Evolutionary conservation across 495 filamentous ascomycete genomes (phyloP), one percentile per base, ranked within the genome.

Genomic region (Aspergillus wentii): DNA sequence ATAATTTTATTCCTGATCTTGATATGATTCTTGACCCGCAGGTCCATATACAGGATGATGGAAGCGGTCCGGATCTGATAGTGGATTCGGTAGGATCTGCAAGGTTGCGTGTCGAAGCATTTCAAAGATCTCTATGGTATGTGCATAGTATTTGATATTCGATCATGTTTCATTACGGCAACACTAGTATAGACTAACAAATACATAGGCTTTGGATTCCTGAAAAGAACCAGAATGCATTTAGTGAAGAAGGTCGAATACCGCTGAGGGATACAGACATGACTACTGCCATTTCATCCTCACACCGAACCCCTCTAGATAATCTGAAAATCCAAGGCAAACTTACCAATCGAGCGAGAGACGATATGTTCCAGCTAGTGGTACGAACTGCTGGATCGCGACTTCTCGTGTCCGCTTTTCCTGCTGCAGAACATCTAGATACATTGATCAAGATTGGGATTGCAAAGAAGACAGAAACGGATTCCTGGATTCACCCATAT

Each of bases 361-460:
- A 59, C 33, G 44, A 56, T 26, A 49, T 59, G 27, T 51, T 59
- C 14, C 49, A 53, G 13, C 17, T 59, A 17, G 42, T 59, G 0
- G 14, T 56, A 4, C 30, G 39, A 6, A 56, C 47, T 14, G 54
- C 47, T 18, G 71, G 57, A 17, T 56, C 66, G 10, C 53, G 51
- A 8, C 56, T 68, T 8, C 64, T 75, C 2, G 66, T 78, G 1
- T 65, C 73, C 3, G 66, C 74, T 0, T 81, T 83, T 41, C 79
- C 79, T 0, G 72, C 74, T 3, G 56, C 65, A 3, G 71, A 75
- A 21, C 54, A 74, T 5, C 66, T 82, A 18, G 74, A 81, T 46
- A 70, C 57, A 2, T 56, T 80, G 34, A 71, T 80, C n/a, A 76
- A 83, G 22, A 64, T 73, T 34, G 81, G 78, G 9, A 56, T 83